Conservation (phyloP, 306 rosid species). For the Corylus avellana region DNA sequence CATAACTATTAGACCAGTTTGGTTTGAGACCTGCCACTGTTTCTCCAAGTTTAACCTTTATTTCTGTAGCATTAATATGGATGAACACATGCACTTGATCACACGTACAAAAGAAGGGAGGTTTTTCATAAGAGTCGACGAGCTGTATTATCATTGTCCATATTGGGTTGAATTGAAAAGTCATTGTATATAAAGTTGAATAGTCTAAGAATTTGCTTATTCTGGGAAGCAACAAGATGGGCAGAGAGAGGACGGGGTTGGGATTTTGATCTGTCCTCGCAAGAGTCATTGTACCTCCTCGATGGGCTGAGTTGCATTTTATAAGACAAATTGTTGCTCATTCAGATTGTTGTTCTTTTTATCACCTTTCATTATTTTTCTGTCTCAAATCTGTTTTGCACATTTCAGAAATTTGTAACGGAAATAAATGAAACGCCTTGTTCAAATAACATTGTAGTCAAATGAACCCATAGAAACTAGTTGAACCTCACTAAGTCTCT, state of each 20-base stretch:
- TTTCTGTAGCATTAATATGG: neutral
- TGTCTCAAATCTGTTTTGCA: neutral
- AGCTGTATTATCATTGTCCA: neutral
- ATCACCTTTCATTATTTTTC: neutral
- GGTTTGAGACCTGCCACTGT: neutral
- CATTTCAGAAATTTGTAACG: neutral
- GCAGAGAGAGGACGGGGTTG: neutral
- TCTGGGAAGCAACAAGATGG: neutral
- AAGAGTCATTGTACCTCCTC: neutral
- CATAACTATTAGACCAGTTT: neutral
- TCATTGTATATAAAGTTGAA: neutral
- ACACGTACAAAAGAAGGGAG: no score
- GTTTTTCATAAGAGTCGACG: neutral
- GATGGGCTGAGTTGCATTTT: neutral
- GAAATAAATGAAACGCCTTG: neutral
- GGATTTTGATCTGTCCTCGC: no score
- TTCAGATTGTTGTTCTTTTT: neutral
- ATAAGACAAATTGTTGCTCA: neutral
- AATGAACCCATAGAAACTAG: neutral
- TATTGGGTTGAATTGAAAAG: neutral
- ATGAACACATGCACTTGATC: neutral
- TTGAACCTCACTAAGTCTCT: neutral
- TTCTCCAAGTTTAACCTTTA: neutral
- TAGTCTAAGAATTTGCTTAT: neutral
- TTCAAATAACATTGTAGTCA: neutral